A percentile compares a stretch with the other conserved stretches of the same genome.
phyloP scores from a whole-genome alignment of 139 green algal species.

The Volvox reticuliferus region DNA sequence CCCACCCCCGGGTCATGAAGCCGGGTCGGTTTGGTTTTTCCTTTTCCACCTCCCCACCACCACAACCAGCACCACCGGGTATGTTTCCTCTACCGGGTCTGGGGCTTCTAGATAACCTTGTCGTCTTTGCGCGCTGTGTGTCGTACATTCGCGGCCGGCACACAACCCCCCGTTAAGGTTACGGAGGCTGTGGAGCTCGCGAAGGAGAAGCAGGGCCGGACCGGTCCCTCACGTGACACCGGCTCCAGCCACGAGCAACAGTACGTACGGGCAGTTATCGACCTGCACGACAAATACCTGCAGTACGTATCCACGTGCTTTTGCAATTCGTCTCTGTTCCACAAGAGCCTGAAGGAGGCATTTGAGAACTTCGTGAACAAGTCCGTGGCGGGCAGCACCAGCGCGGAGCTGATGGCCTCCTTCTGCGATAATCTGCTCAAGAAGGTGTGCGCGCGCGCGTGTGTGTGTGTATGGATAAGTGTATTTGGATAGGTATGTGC shows the following conservation, averaged over 20 bases:
- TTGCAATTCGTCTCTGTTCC: slow-evolving; percentile 90
- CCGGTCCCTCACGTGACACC: slow-evolving; percentile 66
- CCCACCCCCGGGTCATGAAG: too few relatives aligned
- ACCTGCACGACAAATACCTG: slow-evolving; percentile 94
- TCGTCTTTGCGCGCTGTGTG: too few relatives aligned
- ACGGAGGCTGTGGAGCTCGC: slow-evolving; percentile 80
- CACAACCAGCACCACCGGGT: too few relatives aligned
- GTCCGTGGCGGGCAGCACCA: slow-evolving; percentile 83
- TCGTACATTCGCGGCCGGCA: too few relatives aligned
- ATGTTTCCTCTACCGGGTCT: too few relatives aligned
- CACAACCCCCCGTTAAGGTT: background rate
- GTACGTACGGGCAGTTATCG: slow-evolving; percentile 93
- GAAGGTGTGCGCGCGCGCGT: slow-evolving; percentile 80
- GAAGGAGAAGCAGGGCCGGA: slow-evolving; percentile 72
- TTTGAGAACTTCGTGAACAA: slow-evolving; percentile 99
- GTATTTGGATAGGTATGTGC: too few relatives aligned
- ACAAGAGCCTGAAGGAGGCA: slow-evolving; percentile 97
- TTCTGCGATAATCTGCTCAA: slow-evolving; percentile 98
- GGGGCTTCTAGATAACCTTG: too few relatives aligned
- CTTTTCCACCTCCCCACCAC: too few relatives aligned
- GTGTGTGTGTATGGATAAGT: too few relatives aligned
- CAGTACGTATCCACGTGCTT: slow-evolving; percentile 82
- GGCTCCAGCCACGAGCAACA: slow-evolving; percentile 82
- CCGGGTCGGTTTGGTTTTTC: too few relatives aligned
- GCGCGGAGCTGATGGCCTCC: slow-evolving; percentile 96